Conservation (phyloP, 345 rosid genomes). For the Pelargonium nanum region DNA sequence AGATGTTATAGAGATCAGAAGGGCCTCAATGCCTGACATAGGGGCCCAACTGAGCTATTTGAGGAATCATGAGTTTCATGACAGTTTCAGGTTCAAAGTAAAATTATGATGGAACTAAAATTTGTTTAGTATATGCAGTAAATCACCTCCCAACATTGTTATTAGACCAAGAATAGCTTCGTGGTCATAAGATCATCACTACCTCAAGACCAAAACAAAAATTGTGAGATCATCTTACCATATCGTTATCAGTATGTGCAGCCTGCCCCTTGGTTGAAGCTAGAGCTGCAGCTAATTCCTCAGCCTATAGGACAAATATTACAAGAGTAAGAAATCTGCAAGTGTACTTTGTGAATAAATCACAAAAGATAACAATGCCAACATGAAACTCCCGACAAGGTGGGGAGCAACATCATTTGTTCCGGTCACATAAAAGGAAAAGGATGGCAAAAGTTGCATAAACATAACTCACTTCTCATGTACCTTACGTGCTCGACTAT, state of each 20-base stretch:
- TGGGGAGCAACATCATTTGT: too few relatives aligned
- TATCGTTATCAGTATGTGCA: slow-evolving; percentile 40
- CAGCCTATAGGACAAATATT: slow-evolving; percentile 49
- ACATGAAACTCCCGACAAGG: too few relatives aligned
- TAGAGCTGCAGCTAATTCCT: slow-evolving; percentile 72
- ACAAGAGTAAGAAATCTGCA: slow-evolving; percentile 8
- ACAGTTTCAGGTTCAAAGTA: too few relatives aligned
- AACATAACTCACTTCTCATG: not conserved
- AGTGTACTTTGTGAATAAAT: not conserved
- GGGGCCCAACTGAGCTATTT: too few relatives aligned
- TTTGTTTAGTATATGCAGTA: too few relatives aligned
- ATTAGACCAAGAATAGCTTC: too few relatives aligned
- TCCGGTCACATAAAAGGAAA: too few relatives aligned
- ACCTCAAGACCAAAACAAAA: not conserved
- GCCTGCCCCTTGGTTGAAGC: slow-evolving; percentile 69
- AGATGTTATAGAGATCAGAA: too few relatives aligned
- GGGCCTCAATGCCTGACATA: too few relatives aligned
- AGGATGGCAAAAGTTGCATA: not conserved
- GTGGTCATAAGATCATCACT: not conserved
- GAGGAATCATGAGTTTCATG: too few relatives aligned
- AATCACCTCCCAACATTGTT: not conserved
- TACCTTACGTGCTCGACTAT: slow-evolving; percentile 84
- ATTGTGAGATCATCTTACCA: slow-evolving; percentile 32
- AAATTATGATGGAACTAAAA: not conserved
- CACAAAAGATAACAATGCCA: too few relatives aligned